Conservation (phyloP, 805 yeast genomes). For the Metschnikowia arizonensis region DNA sequence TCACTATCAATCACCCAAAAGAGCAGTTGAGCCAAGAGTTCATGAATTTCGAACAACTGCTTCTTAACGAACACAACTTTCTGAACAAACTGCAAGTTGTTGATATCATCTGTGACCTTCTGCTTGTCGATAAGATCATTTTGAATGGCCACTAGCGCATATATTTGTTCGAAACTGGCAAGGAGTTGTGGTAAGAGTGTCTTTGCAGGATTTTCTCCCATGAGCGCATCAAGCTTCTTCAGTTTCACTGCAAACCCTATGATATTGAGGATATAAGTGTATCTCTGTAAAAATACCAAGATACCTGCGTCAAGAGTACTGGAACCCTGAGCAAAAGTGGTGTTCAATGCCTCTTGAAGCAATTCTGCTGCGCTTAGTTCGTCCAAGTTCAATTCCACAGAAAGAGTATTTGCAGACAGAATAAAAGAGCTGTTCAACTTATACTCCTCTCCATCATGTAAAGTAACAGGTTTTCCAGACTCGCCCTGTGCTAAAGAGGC, state of each 20-base stretch:
- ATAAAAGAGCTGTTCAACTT: conserved; percentile 65
- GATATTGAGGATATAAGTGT: conserved; percentile 70
- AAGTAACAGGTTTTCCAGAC: conserved; percentile 28
- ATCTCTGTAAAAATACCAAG: conserved; percentile 62
- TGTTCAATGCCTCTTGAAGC: conserved; percentile 44
- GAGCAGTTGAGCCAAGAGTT: conserved; percentile 61
- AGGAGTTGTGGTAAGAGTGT: conserved; percentile 43
- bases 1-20: conserved; percentile 46
- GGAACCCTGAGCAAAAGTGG: conserved; percentile 43
- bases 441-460: conserved; percentile 56
- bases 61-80: conserved; percentile 55
- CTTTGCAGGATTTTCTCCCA: conserved; percentile 10
- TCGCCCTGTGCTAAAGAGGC: conserved; percentile 13
- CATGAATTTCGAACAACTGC: conserved; percentile 64
- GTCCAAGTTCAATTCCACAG: conserved; percentile 52
- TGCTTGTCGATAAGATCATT: conserved; percentile 46
- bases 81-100: conserved; percentile 36
- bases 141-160: conserved; percentile 50
- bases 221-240: conserved; percentile 22
- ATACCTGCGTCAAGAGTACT: conserved; percentile 58
- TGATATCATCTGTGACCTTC: conserved; percentile 50
- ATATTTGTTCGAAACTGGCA: conserved; percentile 54
- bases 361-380: conserved; percentile 73
- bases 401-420: conserved; percentile 55
- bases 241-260: conserved; percentile 32